These are phyloP conservation scores for Beauveria brongniartii DNA, from an alignment of 2,329 filamentous ascomycete genomes.

Conservation along the genomic window DNA sequence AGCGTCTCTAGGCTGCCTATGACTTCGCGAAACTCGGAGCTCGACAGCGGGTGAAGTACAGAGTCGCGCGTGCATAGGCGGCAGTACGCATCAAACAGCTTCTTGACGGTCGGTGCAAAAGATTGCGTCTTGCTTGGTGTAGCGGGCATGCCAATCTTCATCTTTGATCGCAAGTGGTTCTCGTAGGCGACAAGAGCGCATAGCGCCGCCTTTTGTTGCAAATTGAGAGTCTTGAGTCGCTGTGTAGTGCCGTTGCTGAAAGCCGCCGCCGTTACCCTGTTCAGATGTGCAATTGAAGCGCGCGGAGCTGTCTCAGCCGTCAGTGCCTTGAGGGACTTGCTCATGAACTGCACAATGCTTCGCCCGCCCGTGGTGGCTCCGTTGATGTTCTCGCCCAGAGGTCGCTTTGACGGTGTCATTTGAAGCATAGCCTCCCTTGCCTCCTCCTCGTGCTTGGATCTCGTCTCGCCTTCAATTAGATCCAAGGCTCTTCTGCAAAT, in stretches of 20 bases:
- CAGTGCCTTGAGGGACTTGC: slow-evolving; percentile 49
- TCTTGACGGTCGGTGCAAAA: slow-evolving; percentile 71
- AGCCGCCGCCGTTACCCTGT: slow-evolving; percentile 79
- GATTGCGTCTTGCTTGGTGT: slow-evolving; percentile 56
- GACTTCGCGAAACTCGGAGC: slow-evolving; percentile 90
- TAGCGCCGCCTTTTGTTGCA: slow-evolving; percentile 92
- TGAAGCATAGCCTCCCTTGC: slow-evolving; percentile 47
- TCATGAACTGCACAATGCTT: slow-evolving; percentile 39
- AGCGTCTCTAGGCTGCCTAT: slow-evolving; percentile 82
- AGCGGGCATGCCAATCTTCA: slow-evolving; percentile 31
- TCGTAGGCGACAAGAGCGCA: slow-evolving; percentile 86
- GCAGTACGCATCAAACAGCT: slow-evolving; percentile 76
- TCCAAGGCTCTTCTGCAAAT: slow-evolving; percentile 86
- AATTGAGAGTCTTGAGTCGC: slow-evolving; percentile 76
- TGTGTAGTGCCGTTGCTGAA: slow-evolving; percentile 86
- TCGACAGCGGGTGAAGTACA: slow-evolving; percentile 80
- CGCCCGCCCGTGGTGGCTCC: slow-evolving; percentile 36
- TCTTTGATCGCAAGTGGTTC: slow-evolving; percentile 52
- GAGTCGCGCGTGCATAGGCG: slow-evolving; percentile 77
- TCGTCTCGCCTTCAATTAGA: slow-evolving; percentile 77
- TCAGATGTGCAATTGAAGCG: slow-evolving; percentile 83
- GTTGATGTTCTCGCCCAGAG: slow-evolving; percentile 76
- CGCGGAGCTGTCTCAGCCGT: slow-evolving; percentile 76
- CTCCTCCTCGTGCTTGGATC: slow-evolving; percentile 60
- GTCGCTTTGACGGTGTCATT: slow-evolving; percentile 63